phyloP scores from a whole-genome alignment of 495 filamentous ascomycete species.

The Neohortaea acidophila region DNA sequence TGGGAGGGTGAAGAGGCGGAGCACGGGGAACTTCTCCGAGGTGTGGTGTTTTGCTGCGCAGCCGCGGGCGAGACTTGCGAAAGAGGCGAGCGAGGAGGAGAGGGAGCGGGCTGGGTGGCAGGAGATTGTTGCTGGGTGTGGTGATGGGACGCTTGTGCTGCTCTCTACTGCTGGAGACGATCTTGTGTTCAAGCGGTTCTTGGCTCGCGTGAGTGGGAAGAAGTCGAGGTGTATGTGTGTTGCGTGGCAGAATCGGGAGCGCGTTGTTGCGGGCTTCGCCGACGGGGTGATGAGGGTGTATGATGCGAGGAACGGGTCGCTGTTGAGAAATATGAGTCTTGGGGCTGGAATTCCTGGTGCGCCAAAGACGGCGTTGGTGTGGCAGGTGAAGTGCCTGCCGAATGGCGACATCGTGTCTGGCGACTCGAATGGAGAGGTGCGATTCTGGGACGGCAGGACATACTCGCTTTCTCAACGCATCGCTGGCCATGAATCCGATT shows the following conservation, averaged over 20 bases:
- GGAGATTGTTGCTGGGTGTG: slow-evolving; percentile 75
- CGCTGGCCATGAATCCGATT: slow-evolving; percentile 74
- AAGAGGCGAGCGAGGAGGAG: slow-evolving; percentile 26
- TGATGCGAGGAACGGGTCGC: slow-evolving; percentile 62
- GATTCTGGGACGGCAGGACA: slow-evolving; percentile 85
- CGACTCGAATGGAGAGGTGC: slow-evolving; percentile 82
- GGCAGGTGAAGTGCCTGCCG: slow-evolving; percentile 74
- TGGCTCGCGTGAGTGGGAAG: slow-evolving; percentile 60
- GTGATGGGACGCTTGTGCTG: slow-evolving; percentile 75
- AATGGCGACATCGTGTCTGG: slow-evolving; percentile 87
- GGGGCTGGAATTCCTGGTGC: slow-evolving; percentile 60
- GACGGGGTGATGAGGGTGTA: slow-evolving; percentile 84
- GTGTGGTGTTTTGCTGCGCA: slow-evolving; percentile 95
- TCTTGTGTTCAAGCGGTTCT: slow-evolving; percentile 50
- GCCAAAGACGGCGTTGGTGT: slow-evolving; percentile 74
- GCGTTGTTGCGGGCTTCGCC: slow-evolving; percentile 75
- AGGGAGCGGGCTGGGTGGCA: slow-evolving; percentile 45
- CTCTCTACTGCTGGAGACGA: slow-evolving; percentile 73
- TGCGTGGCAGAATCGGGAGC: slow-evolving; percentile 68
- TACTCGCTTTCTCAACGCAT: slow-evolving; percentile 76
- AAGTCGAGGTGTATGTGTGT: slow-evolving; percentile 77
- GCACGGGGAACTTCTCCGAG: slow-evolving; percentile 84
- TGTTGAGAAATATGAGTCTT: slow-evolving; percentile 66
- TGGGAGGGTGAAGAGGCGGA: slow-evolving; percentile 59
- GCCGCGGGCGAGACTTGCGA: slow-evolving; percentile 39